Evolutionary conservation across 257 asterid species (phyloP).

Genomic region (Capsicum chinense): DNA sequence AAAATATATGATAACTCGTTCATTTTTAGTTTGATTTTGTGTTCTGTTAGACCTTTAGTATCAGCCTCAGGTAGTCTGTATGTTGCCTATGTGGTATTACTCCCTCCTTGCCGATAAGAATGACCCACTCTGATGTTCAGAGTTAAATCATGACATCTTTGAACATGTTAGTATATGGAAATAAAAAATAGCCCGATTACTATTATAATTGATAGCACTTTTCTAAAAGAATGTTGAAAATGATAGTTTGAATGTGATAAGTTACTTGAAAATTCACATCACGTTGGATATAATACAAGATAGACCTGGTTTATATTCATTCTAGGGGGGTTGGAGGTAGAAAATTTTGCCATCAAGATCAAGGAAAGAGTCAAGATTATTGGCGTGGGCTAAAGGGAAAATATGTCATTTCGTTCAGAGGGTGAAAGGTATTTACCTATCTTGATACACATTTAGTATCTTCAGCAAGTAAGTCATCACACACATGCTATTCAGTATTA

Average conservation of each 20-base stretch:
- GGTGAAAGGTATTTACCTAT: background rate
- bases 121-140: background rate
- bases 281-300: conserved; percentile 1
- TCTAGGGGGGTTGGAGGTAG: background rate
- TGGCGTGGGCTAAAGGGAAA: background rate
- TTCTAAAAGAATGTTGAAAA: background rate
- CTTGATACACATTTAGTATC: background rate
- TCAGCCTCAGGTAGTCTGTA: background rate
- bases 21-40: conserved; percentile 25
- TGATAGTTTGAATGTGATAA: conserved; percentile 18
- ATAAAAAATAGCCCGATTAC: background rate
- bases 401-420: background rate
- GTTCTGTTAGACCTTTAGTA: conserved; percentile 20
- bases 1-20: background rate
- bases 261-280: conserved; percentile 7
- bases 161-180: background rate
- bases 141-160: background rate
- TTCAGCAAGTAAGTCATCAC: conserved; percentile 16
- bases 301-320: background rate
- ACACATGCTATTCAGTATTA: background rate
- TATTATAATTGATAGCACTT: background rate
- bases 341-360: background rate
- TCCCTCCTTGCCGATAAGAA: conserved; percentile 3
- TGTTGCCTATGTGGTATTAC: conserved; percentile 12
- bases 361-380: background rate